phyloP scores from a whole-genome alignment of 139 green algal genomes.

The Trebouxia sp. region DNA sequence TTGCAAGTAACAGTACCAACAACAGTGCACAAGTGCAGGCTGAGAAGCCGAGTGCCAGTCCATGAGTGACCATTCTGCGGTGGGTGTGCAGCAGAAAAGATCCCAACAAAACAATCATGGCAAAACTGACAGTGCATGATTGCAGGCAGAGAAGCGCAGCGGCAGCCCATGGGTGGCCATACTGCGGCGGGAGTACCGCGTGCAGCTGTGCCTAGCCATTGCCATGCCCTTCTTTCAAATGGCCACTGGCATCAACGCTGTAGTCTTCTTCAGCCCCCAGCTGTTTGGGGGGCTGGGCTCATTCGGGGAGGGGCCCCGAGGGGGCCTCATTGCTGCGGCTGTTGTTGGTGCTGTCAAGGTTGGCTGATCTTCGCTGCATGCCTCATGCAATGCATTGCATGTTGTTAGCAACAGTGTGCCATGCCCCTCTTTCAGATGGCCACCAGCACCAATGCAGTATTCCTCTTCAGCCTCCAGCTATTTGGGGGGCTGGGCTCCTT shows the following conservation, averaged over 20 bases:
- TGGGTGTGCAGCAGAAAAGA: no score
- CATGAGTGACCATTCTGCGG: no score
- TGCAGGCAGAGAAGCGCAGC: not conserved
- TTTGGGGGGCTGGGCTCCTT: conserved; percentile 24
- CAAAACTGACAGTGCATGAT: no score
- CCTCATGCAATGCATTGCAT: no score
- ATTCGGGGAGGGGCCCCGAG: conserved; percentile 23
- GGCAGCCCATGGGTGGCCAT: conserved; percentile 7
- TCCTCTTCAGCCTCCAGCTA: conserved; percentile 36
- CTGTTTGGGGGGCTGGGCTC: conserved; percentile 19
- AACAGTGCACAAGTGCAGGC: no score
- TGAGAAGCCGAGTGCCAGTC: no score
- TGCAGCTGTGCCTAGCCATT: conserved; percentile 31
- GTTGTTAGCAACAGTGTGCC: no score
- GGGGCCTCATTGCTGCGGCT: conserved; percentile 47
- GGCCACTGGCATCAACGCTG: conserved; percentile 26
- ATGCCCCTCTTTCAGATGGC: conserved; percentile 32
- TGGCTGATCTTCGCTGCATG: no score
- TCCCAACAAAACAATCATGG: no score
- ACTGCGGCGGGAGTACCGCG: conserved; percentile 26
- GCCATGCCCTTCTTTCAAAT: conserved; percentile 34
- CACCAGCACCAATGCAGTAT: conserved; percentile 27
- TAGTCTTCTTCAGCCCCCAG: conserved; percentile 37
- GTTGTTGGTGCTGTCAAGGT: conserved; percentile 54
- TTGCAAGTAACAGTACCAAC: no score